Evolutionary conservation across 106 monocot genomes (phyloP), one percentile per base, ranked within the genome.

Genomic region (Posidonia australis): DNA sequence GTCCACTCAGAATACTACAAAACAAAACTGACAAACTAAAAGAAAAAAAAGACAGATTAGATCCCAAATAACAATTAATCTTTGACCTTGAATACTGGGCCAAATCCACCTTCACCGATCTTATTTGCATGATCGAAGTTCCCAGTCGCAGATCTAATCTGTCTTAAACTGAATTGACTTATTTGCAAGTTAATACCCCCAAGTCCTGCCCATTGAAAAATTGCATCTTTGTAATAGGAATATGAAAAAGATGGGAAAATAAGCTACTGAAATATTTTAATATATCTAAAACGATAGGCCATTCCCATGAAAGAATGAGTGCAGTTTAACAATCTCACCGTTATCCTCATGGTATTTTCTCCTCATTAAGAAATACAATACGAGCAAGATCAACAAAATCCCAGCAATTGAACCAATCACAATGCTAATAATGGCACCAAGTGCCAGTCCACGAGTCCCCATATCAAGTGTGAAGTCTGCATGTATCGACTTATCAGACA

Each of bases 81-180:
- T n/a, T n/a, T n/a, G n/a, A n/a, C n/a, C n/a, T n/a, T n/a, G n/a
- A n/a, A n/a, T n/a, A n/a, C n/a, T n/a, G n/a, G n/a, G n/a, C n/a
- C n/a, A n/a, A n/a, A n/a, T n/a, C n/a, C n/a, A n/a, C n/a, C n/a
- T n/a, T n/a, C n/a, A n/a, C n/a, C n/a, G n/a, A n/a, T n/a, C n/a
- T n/a, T n/a, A n/a, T n/a, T n/a, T n/a, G n/a, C n/a, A n/a, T n/a
- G n/a, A n/a, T n/a, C n/a, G n/a, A n/a, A n/a, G n/a, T n/a, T n/a
- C n/a, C n/a, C n/a, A n/a, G n/a, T n/a, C n/a, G n/a, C n/a, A 51
- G 71, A 14, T 62, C 59, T 71, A 43, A 71, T 62, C 60, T 71
- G 62, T 18, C 24, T 63, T 24, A 71, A 71, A 52, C 22, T 71
- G 36, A 71, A 62, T 9, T 51, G 1, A 32, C 51, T 44, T 21